Conservation (phyloP, 768 basidiomycete species). For the Leccinellum luteum region DNA sequence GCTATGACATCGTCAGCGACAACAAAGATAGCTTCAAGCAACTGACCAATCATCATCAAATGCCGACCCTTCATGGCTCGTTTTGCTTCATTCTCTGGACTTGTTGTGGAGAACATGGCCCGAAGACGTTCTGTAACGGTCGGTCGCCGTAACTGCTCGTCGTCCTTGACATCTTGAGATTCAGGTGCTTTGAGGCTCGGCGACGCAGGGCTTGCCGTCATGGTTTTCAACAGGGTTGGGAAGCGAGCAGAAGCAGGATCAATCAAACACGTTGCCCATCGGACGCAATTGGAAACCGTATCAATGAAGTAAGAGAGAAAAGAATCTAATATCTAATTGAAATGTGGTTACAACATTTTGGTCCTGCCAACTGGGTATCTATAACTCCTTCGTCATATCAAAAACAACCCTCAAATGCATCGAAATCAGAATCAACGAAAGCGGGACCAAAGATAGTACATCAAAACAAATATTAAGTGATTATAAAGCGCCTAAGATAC, state of each 20-base stretch:
- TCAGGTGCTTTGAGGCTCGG: background rate
- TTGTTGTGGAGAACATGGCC: slow-evolving; percentile 8
- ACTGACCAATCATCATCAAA: slow-evolving; percentile 42
- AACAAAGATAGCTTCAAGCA: background rate
- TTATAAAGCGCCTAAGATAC: slow-evolving; percentile 28
- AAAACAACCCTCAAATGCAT: slow-evolving; percentile 10
- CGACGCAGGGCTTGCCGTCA: background rate
- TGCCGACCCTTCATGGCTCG: slow-evolving; percentile 41
- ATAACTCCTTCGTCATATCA: slow-evolving; percentile 10
- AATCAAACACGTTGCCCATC: background rate
- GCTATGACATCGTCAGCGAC: slow-evolving; percentile 29
- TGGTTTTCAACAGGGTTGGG: background rate
- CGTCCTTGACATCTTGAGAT: background rate
- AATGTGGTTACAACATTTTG: slow-evolving; percentile 21
- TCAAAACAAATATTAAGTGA: slow-evolving; percentile 21
- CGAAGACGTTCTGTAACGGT: background rate
- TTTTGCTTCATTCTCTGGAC: slow-evolving; percentile 30
- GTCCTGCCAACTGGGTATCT: slow-evolving; percentile 33
- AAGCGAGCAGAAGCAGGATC: background rate
- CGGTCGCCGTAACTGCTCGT: background rate
- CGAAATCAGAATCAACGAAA: slow-evolving; percentile 13
- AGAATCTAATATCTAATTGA: slow-evolving; percentile 12
- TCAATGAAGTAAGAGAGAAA: slow-evolving; percentile 1
- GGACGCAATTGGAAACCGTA: no score
- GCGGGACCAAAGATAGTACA: slow-evolving; percentile 11